Evolutionary conservation across 2,329 filamentous ascomycete species (phyloP).

Genomic region (Trichoderma polysporum): DNA sequence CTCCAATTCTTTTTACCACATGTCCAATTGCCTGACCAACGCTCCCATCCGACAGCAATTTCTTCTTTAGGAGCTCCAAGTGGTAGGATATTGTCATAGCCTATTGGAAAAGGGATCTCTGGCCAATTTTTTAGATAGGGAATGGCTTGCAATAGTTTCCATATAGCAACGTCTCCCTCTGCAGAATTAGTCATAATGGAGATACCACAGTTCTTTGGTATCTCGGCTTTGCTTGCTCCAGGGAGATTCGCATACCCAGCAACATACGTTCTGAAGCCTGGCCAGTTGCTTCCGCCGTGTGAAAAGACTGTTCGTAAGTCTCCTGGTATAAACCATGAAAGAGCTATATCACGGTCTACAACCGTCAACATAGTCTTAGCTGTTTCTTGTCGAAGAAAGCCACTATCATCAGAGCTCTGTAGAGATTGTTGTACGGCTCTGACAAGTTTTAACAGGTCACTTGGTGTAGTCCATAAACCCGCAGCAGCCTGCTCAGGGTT

Average conservation of each 20-base stretch:
- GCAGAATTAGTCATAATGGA: constrained; percentile 27
- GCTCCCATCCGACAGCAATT: neutral
- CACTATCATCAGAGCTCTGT: constrained; percentile 1
- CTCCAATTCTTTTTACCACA: neutral
- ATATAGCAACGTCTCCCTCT: neutral
- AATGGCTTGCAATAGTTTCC: constrained; percentile 13
- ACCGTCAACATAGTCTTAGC: constrained; percentile 26
- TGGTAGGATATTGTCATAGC: neutral
- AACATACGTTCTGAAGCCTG: constrained; percentile 23
- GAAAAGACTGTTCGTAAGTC: constrained; percentile 18
- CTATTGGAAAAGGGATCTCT: neutral
- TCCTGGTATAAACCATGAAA: constrained; percentile 25
- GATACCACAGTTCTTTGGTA: constrained; percentile 24
- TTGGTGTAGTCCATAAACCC: constrained; percentile 28
- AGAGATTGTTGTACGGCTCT: constrained; percentile 26
- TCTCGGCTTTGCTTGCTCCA: neutral
- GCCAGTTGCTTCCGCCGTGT: constrained; percentile 25
- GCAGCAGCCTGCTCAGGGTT: constrained; percentile 23
- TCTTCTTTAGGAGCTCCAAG: neutral
- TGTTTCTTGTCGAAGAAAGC: constrained; percentile 20
- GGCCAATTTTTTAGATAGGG: constrained; percentile 11
- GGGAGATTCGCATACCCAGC: constrained; percentile 21
- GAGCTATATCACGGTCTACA: constrained; percentile 16
- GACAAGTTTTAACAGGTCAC: constrained; percentile 25
- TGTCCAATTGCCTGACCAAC: neutral